phyloP scores from a whole-genome alignment of 805 yeast species.

The Ogataea corticis region DNA sequence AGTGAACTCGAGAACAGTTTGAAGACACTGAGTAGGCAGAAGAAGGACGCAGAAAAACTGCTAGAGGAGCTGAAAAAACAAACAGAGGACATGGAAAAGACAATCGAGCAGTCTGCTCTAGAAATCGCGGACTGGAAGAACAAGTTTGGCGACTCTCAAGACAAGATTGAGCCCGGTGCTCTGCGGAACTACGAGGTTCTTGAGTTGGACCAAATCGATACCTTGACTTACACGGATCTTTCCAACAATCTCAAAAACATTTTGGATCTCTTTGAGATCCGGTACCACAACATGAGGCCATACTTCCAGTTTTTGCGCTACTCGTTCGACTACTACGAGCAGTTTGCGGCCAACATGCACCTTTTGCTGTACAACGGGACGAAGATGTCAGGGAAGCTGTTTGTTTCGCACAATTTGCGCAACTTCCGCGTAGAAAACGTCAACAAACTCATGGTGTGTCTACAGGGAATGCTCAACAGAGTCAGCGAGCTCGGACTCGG shows the following conservation, averaged over 20 bases:
- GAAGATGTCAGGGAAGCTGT: conserved; percentile 11
- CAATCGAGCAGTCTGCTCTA: background rate
- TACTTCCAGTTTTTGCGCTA: conserved; percentile 17
- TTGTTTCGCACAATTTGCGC: conserved; percentile 11
- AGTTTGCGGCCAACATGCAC: conserved; percentile 17
- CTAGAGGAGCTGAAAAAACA: background rate
- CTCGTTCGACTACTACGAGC: conserved; percentile 18
- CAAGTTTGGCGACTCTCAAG: conserved; percentile 9
- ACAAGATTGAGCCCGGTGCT: conserved; percentile 1
- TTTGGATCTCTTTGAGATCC: conserved; percentile 15
- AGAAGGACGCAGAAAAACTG: background rate
- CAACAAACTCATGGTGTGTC: conserved; percentile 12
- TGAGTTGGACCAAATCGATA: conserved; percentile 12
- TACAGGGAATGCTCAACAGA: conserved; percentile 18
- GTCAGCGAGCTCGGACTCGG: background rate
- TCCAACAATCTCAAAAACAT: conserved; percentile 17
- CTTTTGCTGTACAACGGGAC: conserved; percentile 13
- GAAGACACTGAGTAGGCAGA: background rate
- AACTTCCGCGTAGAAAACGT: conserved; percentile 8
- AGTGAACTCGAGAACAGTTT: background rate
- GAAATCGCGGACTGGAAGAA: conserved; percentile 1
- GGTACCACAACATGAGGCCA: conserved; percentile 16
- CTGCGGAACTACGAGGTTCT: conserved; percentile 12
- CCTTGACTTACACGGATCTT: conserved; percentile 14
- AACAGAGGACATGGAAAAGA: background rate